Percentiles rank a stretch among this genome's conserved stretches.
phyloP scores from a whole-genome alignment of 371 early-diverging fungal species.

The Mucor indicus region DNA sequence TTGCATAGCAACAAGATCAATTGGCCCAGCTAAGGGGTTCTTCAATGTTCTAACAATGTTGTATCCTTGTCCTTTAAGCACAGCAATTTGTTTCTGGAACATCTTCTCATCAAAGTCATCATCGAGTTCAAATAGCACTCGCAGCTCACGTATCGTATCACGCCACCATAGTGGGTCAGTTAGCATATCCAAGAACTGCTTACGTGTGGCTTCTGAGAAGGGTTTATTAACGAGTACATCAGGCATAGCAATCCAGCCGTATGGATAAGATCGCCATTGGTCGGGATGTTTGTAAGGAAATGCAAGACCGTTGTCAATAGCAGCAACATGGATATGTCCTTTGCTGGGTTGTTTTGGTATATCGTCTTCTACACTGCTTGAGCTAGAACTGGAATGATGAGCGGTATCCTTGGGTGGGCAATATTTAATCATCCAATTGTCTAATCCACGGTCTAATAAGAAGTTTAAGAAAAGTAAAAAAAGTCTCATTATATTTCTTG shows the following conservation, averaged over 20 bases:
- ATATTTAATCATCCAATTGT: conserved; percentile 90
- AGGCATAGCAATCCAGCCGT: conserved; percentile 82
- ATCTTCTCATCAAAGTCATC: conserved; percentile 77
- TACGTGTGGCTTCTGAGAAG: conserved; percentile 67
- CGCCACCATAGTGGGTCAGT: conserved; percentile 80
- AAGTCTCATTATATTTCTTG: background rate
- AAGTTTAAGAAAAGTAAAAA: background rate
- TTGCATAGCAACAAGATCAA: conserved; percentile 57
- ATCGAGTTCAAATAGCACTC: conserved; percentile 64
- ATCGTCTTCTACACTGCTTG: conserved; percentile 9
- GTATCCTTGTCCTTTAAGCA: conserved; percentile 85
- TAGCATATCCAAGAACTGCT: conserved; percentile 63
- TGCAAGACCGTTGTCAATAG: conserved; percentile 91
- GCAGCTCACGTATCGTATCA: conserved; percentile 65
- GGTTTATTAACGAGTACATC: conserved; percentile 53
- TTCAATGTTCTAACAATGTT: conserved; percentile 73
- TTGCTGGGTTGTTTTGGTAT: conserved; percentile 16
- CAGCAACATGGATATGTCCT: conserved; percentile 68
- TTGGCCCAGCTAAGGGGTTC: conserved; percentile 51
- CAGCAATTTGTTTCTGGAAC: conserved; percentile 80
- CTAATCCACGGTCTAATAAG: conserved; percentile 70
- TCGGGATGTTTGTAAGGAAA: conserved; percentile 94
- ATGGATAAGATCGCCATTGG: conserved; percentile 86
- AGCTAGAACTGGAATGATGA: conserved; percentile 8
- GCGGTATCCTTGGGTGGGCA: conserved; percentile 29